Percentiles rank a stretch among this genome's conserved stretches.
Evolutionary conservation across 2,329 filamentous ascomycete genomes (phyloP).

Genomic region (Botryosphaeria dothidea): DNA sequence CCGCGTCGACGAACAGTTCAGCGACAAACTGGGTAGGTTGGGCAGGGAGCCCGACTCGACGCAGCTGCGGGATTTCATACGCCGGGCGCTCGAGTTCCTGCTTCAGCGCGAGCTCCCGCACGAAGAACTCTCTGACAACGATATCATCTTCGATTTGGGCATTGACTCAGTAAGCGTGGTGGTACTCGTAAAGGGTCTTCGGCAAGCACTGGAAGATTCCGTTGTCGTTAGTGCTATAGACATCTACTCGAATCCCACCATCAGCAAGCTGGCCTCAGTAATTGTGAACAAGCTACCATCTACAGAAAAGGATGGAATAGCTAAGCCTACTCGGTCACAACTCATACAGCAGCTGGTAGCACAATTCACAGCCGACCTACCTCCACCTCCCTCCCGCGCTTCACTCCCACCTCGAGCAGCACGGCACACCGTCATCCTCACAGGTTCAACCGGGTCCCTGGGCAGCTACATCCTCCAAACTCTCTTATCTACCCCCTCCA

Average conservation of each 20-base stretch:
- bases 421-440: conserved; percentile 21
- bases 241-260: conserved; percentile 34
- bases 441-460: conserved; percentile 22
- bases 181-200: conserved; percentile 24
- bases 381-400: not conserved
- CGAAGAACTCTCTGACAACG: conserved; percentile 21
- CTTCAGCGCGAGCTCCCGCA: not conserved
- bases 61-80: not conserved
- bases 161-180: conserved; percentile 35
- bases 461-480: conserved; percentile 22
- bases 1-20: not conserved
- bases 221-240: conserved; percentile 25
- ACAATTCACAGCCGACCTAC: conserved; percentile 29
- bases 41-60: conserved; percentile 14
- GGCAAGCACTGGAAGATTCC: conserved; percentile 18
- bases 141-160: conserved; percentile 34
- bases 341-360: conserved; percentile 30
- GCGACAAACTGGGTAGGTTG: conserved; percentile 6
- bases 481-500: conserved; percentile 12
- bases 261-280: conserved; percentile 26
- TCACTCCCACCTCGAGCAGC: not conserved
- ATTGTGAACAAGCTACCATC: conserved; percentile 20
- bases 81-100: not conserved
- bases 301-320: not conserved
- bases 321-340: conserved; percentile 21